A percentile compares a stretch with the other conserved stretches of the same genome.
These are phyloP conservation scores for Populus hybrid DNA, from an alignment of 441 rosid species.

Conservation along the genomic window DNA sequence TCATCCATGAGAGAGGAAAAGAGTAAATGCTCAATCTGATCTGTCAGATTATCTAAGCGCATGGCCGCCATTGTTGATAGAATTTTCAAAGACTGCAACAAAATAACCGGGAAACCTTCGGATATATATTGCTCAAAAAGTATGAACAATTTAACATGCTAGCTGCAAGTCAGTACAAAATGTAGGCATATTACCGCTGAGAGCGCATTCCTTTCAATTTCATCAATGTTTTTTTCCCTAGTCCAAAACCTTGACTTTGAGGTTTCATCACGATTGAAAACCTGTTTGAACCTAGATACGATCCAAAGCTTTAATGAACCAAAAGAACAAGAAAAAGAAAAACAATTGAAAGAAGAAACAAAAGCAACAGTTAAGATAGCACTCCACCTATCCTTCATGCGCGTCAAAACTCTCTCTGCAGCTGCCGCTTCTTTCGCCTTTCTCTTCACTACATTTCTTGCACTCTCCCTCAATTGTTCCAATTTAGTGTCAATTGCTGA, in stretches of 20 bases:
- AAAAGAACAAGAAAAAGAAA: neutral
- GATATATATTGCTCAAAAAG: neutral
- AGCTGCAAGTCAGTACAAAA: neutral
- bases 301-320: constrained; percentile 16
- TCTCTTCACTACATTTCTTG: constrained; percentile 62
- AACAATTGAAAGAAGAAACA: neutral
- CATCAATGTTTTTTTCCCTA: constrained; percentile 74
- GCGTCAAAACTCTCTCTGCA: constrained; percentile 57
- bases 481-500: constrained; percentile 41
- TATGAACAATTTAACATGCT: constrained; percentile 12
- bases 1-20: constrained; percentile 58
- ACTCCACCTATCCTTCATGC: constrained; percentile 74
- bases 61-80: constrained; percentile 70
- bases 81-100: constrained; percentile 56
- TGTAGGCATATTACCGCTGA: constrained; percentile 40
- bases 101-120: constrained; percentile 18
- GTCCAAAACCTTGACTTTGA: constrained; percentile 87
- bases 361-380: constrained; percentile 5
- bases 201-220: constrained; percentile 68
- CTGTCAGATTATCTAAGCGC: constrained; percentile 68
- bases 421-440: constrained; percentile 68
- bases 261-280: constrained; percentile 66
- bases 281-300: constrained; percentile 61
- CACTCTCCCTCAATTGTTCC: constrained; percentile 44
- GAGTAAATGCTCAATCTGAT: constrained; percentile 54